Evolutionary conservation across 1,284 basidiomycete genomes (phyloP), one percentile per base, ranked within the genome.

Genomic region (Cryptococcus floricola): DNA sequence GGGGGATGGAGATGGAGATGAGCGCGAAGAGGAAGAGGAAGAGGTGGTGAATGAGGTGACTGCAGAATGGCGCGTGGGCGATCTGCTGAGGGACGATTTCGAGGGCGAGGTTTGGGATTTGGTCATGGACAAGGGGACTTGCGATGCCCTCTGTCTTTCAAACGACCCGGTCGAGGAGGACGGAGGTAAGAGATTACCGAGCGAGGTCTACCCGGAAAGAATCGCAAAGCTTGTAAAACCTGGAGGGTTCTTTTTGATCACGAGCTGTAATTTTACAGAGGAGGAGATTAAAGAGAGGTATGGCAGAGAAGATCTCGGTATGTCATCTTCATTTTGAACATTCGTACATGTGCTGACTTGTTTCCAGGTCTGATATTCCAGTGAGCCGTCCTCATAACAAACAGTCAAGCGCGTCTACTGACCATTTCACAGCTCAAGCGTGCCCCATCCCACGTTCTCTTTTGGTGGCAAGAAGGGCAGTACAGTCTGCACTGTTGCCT

Each of bases 261-360:
- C 76, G n/a, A 75, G 74, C 52, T 77, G 76, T 58, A 77, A 77
- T 58, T 77, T 77, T 45, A 77, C 76, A 1, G 76, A 77, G 53
- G 70, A 75, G 53, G 76, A 77, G 62, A 66, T 75, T 52, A 74
- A 70, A 61, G 52, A 54, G 51, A 63, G 71, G 31, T 77, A 66
- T 59, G 67, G 64, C 3, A 62, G 55, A 48, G 61, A 64, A 2
- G 71, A 64, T 19, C 54, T 73, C n/a, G 70, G 73, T 69, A 54
- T 57, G 64, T 62, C 12, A 37, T 19, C 19, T 19, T 19, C 19
- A 19, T 19, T 19, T 19, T 19, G 1, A 19, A 19, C 19, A 19
- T 19, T 19, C n/a, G 19, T 50, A 4, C 9, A 12, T 5, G 34
- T n/a, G 39, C 48, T 50, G 42, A 58, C 46, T 49, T 41, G 46